Conservation (phyloP, 2,329 filamentous ascomycete genomes). For the Alternaria infectoria region DNA sequence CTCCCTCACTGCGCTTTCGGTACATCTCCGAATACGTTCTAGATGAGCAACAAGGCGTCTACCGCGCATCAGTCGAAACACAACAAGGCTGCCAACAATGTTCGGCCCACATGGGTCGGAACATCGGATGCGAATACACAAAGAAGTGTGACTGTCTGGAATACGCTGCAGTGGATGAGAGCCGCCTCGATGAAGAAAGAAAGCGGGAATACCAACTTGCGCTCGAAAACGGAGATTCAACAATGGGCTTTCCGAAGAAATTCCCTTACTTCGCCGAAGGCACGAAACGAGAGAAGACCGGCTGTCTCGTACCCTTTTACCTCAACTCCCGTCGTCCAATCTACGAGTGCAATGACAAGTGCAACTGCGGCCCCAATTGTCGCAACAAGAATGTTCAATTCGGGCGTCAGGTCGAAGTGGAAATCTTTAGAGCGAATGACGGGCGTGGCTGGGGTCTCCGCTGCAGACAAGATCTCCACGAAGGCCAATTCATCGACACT, state of each 20-base stretch:
- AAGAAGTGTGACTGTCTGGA: conserved; percentile 70
- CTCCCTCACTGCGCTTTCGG: conserved; percentile 67
- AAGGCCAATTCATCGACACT: conserved; percentile 79
- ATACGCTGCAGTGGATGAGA: conserved; percentile 61
- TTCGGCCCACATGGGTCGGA: conserved; percentile 58
- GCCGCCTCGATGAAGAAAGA: conserved; percentile 37
- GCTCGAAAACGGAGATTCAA: conserved; percentile 30
- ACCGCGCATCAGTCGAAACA: conserved; percentile 65
- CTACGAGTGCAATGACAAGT: conserved; percentile 80
- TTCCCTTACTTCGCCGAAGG: conserved; percentile 67
- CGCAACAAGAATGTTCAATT: conserved; percentile 79
- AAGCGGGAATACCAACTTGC: conserved; percentile 27
- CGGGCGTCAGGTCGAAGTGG: conserved; percentile 71
- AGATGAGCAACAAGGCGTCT: conserved; percentile 59
- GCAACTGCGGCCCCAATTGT: conserved; percentile 68
- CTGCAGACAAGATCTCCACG: conserved; percentile 67
- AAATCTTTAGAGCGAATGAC: conserved; percentile 73
- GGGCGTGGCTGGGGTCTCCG: conserved; percentile 81
- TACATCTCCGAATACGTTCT: conserved; percentile 72
- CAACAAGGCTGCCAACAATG: conserved; percentile 72
- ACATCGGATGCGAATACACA: conserved; percentile 67
- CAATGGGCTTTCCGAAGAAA: conserved; percentile 51
- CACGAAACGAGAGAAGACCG: conserved; percentile 30
- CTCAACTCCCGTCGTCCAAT: conserved; percentile 60
- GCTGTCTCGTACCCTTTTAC: conserved; percentile 51